phyloP scores from a whole-genome alignment of 2,329 filamentous ascomycete species.

The Claviceps digitariae region DNA sequence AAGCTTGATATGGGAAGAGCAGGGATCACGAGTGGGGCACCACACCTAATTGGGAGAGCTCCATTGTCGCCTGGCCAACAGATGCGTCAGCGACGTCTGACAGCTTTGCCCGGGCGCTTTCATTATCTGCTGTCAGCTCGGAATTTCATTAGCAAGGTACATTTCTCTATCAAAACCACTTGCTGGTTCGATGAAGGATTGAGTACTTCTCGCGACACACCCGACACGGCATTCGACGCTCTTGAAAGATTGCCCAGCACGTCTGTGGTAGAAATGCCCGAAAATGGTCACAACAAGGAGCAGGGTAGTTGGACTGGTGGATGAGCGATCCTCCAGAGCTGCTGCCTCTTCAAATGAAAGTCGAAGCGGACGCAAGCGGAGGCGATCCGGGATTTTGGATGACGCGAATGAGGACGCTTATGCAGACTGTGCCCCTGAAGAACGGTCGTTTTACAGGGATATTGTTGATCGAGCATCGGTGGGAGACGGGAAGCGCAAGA shows the following conservation, averaged over 20 bases:
- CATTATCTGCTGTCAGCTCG: background rate
- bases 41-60: background rate
- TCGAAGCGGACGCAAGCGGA: background rate
- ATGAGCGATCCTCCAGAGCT: background rate
- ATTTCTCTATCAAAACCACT: too few relatives aligned
- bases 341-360: background rate
- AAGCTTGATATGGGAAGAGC: too few relatives aligned
- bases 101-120: too few relatives aligned
- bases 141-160: background rate
- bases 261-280: background rate
- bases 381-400: background rate
- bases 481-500: background rate
- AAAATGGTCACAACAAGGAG: conserved; percentile 4
- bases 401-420: background rate
- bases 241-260: background rate
- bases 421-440: background rate
- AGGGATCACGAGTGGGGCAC: background rate
- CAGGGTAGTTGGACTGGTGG: background rate
- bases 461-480: background rate
- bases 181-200: too few relatives aligned
- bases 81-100: background rate
- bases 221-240: background rate
- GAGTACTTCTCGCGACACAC: background rate
- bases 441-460: background rate
- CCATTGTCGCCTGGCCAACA: background rate